Percentiles rank a stretch among this genome's conserved stretches.
phyloP scores from a whole-genome alignment of 345 rosid genomes.

The Turritis glabra region DNA sequence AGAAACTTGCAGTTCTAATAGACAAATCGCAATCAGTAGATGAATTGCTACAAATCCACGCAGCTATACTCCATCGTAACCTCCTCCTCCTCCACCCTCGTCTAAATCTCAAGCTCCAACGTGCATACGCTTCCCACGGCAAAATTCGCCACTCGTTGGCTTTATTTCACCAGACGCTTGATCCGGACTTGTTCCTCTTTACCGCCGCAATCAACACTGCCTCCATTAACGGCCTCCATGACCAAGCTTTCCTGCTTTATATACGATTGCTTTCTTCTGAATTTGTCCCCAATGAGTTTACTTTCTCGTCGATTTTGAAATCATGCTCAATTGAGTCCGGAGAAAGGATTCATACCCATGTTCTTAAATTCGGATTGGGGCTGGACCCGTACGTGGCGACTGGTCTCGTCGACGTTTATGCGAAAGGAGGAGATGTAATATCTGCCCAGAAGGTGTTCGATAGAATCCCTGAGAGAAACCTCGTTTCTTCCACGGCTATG shows the following conservation, averaged over 20 bases:
- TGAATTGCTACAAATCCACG: slow-evolving; percentile 67
- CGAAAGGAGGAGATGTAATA: slow-evolving; percentile 55
- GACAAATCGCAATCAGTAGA: slow-evolving; percentile 48
- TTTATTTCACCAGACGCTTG: slow-evolving; percentile 51
- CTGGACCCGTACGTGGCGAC: slow-evolving; percentile 68
- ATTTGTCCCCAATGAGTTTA: slow-evolving; percentile 62
- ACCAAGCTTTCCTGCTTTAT: slow-evolving; percentile 52
- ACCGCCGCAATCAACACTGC: slow-evolving; percentile 60
- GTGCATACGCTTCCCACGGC: slow-evolving; percentile 69
- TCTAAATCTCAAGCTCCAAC: slow-evolving; percentile 77
- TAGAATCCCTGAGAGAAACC: slow-evolving; percentile 55
- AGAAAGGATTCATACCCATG: slow-evolving; percentile 51
- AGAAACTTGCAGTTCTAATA: slow-evolving; percentile 48
- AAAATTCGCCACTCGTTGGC: slow-evolving; percentile 49
- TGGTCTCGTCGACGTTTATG: slow-evolving; percentile 63
- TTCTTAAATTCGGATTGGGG: slow-evolving; percentile 62
- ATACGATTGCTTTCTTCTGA: slow-evolving; percentile 48
- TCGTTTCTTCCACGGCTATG: slow-evolving; percentile 76
- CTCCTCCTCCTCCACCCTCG: slow-evolving; percentile 41
- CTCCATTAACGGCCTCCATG: slow-evolving; percentile 42
- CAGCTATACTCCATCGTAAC: slow-evolving; percentile 62
- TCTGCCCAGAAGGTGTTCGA: slow-evolving; percentile 72
- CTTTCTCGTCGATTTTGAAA: slow-evolving; percentile 72
- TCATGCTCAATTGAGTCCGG: slow-evolving; percentile 52
- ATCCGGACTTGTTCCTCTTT: slow-evolving; percentile 62